phyloP scores from a whole-genome alignment of 331 rosid genomes.

The Ulmus americana region DNA sequence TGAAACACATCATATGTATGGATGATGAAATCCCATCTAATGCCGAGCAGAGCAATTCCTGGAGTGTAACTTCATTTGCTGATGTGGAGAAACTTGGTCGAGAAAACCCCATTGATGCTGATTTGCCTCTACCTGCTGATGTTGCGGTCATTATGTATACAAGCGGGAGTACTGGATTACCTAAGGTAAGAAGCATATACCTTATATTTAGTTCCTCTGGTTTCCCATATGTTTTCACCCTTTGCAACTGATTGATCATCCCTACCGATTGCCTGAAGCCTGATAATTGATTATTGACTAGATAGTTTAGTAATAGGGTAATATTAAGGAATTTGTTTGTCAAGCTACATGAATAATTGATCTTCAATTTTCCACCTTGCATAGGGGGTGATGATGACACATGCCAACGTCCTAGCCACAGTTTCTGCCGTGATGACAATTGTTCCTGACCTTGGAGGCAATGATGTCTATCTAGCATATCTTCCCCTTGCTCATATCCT shows the following conservation, averaged over 20 bases:
- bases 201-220: slow-evolving; percentile 7
- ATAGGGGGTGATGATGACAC: slow-evolving; percentile 99
- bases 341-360: slow-evolving; percentile 1
- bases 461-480: slow-evolving; percentile 79
- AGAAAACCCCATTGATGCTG: slow-evolving; percentile 51
- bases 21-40: slow-evolving; percentile 57
- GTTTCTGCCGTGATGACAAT: slow-evolving; percentile 77
- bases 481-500: slow-evolving; percentile 98
- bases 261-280: neutral
- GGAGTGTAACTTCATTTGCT: slow-evolving; percentile 54
- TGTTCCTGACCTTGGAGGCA: slow-evolving; percentile 67
- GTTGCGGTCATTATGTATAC: slow-evolving; percentile 97
- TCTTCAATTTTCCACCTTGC: slow-evolving; percentile 15
- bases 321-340: neutral
- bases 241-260: slow-evolving; percentile 14
- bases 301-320: neutral
- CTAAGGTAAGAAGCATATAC: slow-evolving; percentile 66
- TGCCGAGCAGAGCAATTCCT: slow-evolving; percentile 40
- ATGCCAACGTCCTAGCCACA: slow-evolving; percentile 80
- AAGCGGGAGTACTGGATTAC: slow-evolving; percentile 97
- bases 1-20: slow-evolving; percentile 75
- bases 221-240: slow-evolving; percentile 3
- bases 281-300: slow-evolving; percentile 7
- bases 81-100: slow-evolving; percentile 66
- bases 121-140: slow-evolving; percentile 77